Conservation (phyloP, 495 filamentous ascomycete species). For the Schizothecium vesticola region DNA sequence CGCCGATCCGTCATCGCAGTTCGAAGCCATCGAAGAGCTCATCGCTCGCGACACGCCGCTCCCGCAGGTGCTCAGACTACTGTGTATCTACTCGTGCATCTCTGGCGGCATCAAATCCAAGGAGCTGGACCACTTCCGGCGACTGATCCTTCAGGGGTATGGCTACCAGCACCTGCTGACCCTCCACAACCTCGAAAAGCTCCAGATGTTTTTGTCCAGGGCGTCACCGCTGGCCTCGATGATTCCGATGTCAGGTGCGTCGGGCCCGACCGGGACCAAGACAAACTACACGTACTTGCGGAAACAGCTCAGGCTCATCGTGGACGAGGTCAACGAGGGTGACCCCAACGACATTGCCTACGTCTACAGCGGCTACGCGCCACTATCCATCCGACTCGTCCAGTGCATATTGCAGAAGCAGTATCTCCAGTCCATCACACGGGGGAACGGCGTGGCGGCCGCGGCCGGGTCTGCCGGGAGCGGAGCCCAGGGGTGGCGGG, state of each 20-base stretch:
- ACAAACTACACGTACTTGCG: slow-evolving; percentile 90
- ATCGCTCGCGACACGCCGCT: slow-evolving; percentile 80
- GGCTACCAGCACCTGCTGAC: slow-evolving; percentile 92
- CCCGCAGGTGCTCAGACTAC: slow-evolving; percentile 69
- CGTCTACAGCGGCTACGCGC: slow-evolving; percentile 95
- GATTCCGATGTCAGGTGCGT: slow-evolving; percentile 57
- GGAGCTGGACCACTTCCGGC: slow-evolving; percentile 84
- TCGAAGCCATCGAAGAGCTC: slow-evolving; percentile 86
- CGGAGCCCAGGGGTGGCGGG: slow-evolving; percentile 76
- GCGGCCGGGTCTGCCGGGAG: slow-evolving; percentile 45
- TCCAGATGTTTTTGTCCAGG: slow-evolving; percentile 72
- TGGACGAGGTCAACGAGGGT: slow-evolving; percentile 94
- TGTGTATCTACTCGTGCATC: slow-evolving; percentile 89
- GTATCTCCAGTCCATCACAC: slow-evolving; percentile 64
- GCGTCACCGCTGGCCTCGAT: slow-evolving; percentile 64
- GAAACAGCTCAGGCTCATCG: slow-evolving; percentile 78
- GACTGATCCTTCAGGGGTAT: slow-evolving; percentile 84
- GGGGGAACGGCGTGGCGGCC: slow-evolving; percentile 46
- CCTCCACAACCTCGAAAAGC: slow-evolving; percentile 81
- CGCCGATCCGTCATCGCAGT: slow-evolving; percentile 78
- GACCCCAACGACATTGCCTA: slow-evolving; percentile 97
- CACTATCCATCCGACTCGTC: slow-evolving; percentile 87
- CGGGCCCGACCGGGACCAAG: slow-evolving; percentile 54
- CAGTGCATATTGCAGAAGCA: slow-evolving; percentile 92
- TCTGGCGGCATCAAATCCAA: slow-evolving; percentile 79